Evolutionary conservation across 2,329 filamentous ascomycete species (phyloP), one percentile per base, ranked within the genome.

Genomic region (Paecilomyces formosus): DNA sequence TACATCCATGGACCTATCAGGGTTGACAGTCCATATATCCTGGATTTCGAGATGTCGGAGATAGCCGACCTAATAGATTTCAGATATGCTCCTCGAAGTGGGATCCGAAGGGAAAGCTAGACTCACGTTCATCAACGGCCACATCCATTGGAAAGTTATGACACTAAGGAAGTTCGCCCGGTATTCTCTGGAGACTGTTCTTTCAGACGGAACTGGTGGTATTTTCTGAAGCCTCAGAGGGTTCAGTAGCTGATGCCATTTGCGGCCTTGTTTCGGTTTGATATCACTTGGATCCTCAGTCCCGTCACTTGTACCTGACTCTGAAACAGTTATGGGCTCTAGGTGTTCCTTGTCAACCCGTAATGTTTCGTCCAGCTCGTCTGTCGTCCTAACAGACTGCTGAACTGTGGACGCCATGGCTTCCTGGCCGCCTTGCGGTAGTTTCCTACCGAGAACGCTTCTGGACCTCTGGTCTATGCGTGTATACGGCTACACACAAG

Each of bases 1-100:
- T 11, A 85, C 78, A 62, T 90, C 85, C 52, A 90, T 86, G 15
- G 85, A 83, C 60, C 94, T 83, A 60, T 89, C 78, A 0, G 92
- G 92, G 63, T 97, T 97, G 65, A 97, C 89, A 0, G 81, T 78
- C 88, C 92, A 97, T 58, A 99, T 85, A 71, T 99, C 94, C 64
- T 89, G 89, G 57, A 87, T 77, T 68, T 96, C 88, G 1, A 99
- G 81, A 1, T 87, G 85, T 13, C 94, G 87, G 69, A 90, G 87
- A 74, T 97, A 97, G 35, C 94, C 94, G 45, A 86, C 84, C 86
- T 90, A 64, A 24, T 2, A 49, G 35, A 33, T 39, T 15, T 52
- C 13, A 52, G 21, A 8, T 30, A 52, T 18, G 33, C 22, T 54
- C 21, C 9, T 35, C 66, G 39, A 65, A 61, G 60, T 63, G 31